Percentiles rank a stretch among this genome's conserved stretches.
Conservation (phyloP, 345 rosid genomes). For the Aquilaria yunnanensis region DNA sequence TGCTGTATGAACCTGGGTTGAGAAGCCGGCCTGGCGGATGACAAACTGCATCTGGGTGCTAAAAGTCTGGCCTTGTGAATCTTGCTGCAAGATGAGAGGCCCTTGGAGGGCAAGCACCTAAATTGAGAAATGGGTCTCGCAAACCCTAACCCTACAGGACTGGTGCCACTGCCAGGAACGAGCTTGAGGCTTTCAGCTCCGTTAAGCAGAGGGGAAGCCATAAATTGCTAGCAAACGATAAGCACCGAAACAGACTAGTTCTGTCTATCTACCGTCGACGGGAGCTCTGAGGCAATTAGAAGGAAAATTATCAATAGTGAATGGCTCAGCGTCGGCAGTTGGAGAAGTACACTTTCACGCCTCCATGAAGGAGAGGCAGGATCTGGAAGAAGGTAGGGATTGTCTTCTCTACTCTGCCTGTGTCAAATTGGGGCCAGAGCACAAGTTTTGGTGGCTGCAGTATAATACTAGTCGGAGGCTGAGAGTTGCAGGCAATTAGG, state of each 20-base stretch:
- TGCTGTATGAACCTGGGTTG: conserved; percentile 93
- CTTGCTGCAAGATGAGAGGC: conserved; percentile 20
- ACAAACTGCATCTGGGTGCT: conserved; percentile 48
- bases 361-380: too few relatives aligned
- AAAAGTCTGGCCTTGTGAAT: conserved; percentile 19
- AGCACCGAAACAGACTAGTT: neutral
- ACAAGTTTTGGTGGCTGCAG: too few relatives aligned
- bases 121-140: conserved; percentile 35
- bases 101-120: conserved; percentile 25
- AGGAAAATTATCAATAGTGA: too few relatives aligned
- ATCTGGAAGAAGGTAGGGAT: too few relatives aligned
- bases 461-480: too few relatives aligned
- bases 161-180: conserved; percentile 13
- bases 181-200: conserved; percentile 52
- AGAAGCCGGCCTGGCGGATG: conserved; percentile 71
- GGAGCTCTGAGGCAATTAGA: too few relatives aligned
- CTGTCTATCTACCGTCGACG: too few relatives aligned
- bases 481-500: too few relatives aligned
- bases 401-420: too few relatives aligned
- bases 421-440: too few relatives aligned
- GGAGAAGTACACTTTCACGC: too few relatives aligned
- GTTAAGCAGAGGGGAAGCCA: conserved; percentile 65
- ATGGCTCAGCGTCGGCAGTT: too few relatives aligned
- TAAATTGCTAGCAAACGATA: conserved; percentile 2
- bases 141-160: conserved; percentile 35